phyloP scores from a whole-genome alignment of 108 stramenopile species.

The Nannochloropsis gaditana region DNA sequence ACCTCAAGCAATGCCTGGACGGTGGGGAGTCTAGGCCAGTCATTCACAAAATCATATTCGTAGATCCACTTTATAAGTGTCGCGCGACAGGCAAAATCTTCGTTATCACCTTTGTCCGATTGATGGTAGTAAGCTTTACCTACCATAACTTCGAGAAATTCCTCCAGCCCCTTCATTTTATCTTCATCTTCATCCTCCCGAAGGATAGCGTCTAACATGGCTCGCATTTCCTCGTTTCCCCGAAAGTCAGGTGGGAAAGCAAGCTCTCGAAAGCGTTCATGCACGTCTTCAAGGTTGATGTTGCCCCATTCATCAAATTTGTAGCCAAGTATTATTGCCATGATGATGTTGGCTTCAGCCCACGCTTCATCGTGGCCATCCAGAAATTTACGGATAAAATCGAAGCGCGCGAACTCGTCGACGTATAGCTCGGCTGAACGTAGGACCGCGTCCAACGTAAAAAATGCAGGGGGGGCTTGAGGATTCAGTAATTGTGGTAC shows the following conservation, averaged over 20 bases:
- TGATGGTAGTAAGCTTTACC: not conserved
- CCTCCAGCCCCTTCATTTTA: conserved; percentile 20
- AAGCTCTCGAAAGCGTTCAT: conserved; percentile 8
- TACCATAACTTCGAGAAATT: not conserved
- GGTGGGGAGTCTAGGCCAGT: conserved; percentile 4
- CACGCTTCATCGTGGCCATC: conserved; percentile 31
- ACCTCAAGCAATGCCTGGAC: not conserved
- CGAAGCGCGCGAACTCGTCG: conserved; percentile 42
- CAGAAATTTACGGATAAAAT: conserved; percentile 34
- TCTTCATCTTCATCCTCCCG: conserved; percentile 37
- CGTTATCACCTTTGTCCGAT: conserved; percentile 11
- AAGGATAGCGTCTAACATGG: conserved; percentile 38
- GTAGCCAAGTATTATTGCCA: conserved; percentile 44
- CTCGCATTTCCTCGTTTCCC: conserved; percentile 26
- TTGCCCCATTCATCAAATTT: conserved; percentile 17
- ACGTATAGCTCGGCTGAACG: conserved; percentile 2
- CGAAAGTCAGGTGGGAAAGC: conserved; percentile 32
- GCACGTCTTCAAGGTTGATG: not conserved
- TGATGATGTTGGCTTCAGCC: conserved; percentile 34
- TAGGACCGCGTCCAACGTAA: conserved; percentile 18
- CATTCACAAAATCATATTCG: conserved; percentile 16
- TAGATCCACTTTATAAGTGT: conserved; percentile 13
- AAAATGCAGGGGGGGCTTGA: not conserved
- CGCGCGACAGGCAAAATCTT: not conserved
- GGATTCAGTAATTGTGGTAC: not conserved